Conservation (phyloP, 2,329 filamentous ascomycete genomes). For the Apiospora phragmitis region DNA sequence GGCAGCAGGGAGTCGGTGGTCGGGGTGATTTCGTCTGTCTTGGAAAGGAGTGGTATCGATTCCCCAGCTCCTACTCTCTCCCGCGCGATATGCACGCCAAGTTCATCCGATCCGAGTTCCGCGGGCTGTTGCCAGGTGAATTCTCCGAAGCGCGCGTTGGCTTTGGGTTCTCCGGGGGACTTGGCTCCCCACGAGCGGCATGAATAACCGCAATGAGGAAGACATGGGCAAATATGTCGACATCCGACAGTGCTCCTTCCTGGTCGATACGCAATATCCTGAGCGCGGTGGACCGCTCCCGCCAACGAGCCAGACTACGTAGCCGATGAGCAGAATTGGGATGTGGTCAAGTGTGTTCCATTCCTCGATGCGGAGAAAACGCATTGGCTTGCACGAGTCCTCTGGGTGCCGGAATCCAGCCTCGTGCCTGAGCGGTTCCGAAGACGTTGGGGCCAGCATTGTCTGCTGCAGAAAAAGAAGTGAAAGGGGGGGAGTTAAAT, state of each 20-base stretch:
- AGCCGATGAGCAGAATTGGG: constrained; percentile 74
- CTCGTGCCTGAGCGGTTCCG: constrained; percentile 69
- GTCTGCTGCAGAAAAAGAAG: constrained; percentile 66
- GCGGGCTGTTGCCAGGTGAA: constrained; percentile 84
- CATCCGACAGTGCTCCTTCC: constrained; percentile 72
- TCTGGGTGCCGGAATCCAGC: constrained; percentile 77
- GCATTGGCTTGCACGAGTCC: constrained; percentile 68
- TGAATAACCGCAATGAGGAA: constrained; percentile 91
- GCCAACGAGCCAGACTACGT: constrained; percentile 78
- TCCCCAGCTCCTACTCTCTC: constrained; percentile 89
- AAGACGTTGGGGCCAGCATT: constrained; percentile 86
- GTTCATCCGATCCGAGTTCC: constrained; percentile 89
- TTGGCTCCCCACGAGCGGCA: constrained; percentile 76
- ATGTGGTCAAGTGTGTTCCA: constrained; percentile 69
- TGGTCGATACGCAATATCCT: constrained; percentile 85
- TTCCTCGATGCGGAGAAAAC: constrained; percentile 84
- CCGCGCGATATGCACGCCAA: constrained; percentile 82
- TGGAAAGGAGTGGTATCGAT: constrained; percentile 98
- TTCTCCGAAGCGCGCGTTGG: constrained; percentile 74
- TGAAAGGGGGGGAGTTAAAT: neutral
- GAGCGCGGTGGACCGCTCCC: constrained; percentile 51
- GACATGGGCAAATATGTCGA: constrained; percentile 86
- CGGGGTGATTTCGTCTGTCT: constrained; percentile 77
- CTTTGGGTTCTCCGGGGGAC: constrained; percentile 81
- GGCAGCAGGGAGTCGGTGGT: constrained; percentile 50